Evolutionary conservation across 352 stramenopile genomes (phyloP).

Genomic region (Phytopythium oedochilum): DNA sequence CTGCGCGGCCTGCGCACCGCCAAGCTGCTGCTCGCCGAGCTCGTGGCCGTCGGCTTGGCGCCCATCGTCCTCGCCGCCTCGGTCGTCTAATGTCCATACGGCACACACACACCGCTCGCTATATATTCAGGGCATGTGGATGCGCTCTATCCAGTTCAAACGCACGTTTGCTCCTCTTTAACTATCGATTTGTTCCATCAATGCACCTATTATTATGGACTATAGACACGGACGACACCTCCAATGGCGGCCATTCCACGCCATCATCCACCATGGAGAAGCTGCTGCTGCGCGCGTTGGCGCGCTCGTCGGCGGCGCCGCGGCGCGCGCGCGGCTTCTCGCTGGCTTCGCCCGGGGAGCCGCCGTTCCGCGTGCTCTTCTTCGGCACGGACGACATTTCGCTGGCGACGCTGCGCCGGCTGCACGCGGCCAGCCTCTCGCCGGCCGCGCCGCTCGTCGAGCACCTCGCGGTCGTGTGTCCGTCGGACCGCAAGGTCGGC

Average conservation of each 20-base stretch:
- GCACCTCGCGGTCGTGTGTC: constrained; percentile 71
- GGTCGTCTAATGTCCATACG: not conserved
- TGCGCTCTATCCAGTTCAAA: no score
- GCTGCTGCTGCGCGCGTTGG: not conserved
- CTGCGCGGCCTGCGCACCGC: constrained; percentile 39
- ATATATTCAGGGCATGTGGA: no score
- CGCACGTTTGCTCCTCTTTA: no score
- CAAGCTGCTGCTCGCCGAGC: constrained; percentile 23
- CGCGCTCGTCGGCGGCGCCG: constrained; percentile 1
- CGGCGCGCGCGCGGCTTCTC: constrained; percentile 19
- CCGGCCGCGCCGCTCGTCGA: constrained; percentile 33
- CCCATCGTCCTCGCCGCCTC: not conserved
- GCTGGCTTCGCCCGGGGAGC: constrained; percentile 18
- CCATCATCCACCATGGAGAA: not conserved
- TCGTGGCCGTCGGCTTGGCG: constrained; percentile 15
- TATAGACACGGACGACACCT: no score
- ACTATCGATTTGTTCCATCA: no score
- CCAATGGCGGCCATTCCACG: no score
- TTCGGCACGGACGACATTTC: constrained; percentile 86
- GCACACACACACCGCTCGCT: no score
- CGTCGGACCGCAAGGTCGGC: constrained; percentile 75
- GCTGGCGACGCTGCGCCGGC: constrained; percentile 59
- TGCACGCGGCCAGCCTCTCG: constrained; percentile 63
- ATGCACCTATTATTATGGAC: no score
- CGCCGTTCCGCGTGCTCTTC: constrained; percentile 66